Conservation (phyloP, 2,329 filamentous ascomycete genomes). For the Fusarium nygamai region DNA sequence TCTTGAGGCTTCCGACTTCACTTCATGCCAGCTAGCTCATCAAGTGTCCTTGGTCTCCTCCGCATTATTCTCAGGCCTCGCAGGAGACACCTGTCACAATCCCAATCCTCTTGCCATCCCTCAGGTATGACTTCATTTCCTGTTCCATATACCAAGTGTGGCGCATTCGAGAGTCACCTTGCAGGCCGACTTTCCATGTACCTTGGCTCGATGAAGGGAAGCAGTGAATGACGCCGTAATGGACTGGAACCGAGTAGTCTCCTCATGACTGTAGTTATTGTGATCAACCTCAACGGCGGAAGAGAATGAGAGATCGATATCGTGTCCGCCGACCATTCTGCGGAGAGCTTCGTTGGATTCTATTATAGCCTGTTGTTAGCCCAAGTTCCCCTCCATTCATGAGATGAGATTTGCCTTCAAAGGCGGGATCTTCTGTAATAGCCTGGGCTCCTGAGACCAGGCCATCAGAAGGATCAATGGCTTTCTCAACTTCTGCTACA, state of each 20-base stretch:
- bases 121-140: background rate
- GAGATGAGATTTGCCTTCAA: background rate
- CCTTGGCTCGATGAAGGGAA: background rate
- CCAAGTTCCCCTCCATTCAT: background rate
- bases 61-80: too few species aligned
- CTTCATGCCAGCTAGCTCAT: too few species aligned
- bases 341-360: background rate
- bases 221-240: background rate
- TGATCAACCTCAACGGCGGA: background rate
- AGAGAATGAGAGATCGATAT: background rate
- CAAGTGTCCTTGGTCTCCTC: background rate
- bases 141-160: background rate
- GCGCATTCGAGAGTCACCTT: rapidly evolving
- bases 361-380: rapidly evolving
- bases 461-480: background rate
- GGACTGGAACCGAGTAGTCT: background rate
- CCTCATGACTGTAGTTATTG: background rate
- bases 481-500: background rate
- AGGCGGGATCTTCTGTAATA: background rate
- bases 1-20: too few species aligned
- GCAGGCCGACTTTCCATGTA: background rate
- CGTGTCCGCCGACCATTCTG: background rate
- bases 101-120: too few species aligned
- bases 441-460: background rate
- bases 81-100: background rate